Base-by-base conservation (phyloP, 768 basidiomycete species). In the Hydnomerulius pinastri region DNA sequence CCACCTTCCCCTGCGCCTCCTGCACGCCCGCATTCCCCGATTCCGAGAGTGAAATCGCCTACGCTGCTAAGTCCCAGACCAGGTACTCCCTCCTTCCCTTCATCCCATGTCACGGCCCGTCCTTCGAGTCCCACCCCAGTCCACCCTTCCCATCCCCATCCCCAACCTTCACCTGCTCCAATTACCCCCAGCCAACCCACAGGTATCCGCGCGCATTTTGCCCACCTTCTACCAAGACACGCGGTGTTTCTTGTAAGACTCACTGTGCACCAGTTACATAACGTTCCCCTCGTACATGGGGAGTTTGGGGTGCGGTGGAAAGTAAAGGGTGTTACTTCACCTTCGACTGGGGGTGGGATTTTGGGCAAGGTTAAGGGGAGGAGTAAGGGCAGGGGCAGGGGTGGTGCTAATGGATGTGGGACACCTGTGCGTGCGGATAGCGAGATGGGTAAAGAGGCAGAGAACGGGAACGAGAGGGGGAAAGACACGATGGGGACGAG, bases 241-340 rank as follows among this genome's bases (percentile, higher is more conserved):
- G 80, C 86, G 3, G 75, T 79, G 43, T 90, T 91, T 68, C 77
- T 80, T 46, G 79, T 82, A 24, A 72, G 73, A 10, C 61, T 90
- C 35, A 71, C 73, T 17, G 73, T 90, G 32, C 85, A 89, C 68
- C 80, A 88, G 56, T 76, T 91, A 18, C 75, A 79, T 17, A 85
- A 81, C 56, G 83, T 91, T 0, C 89, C 89, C 0, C 79, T 89
- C 50, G 80, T 89, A 28, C 71, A 73, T 35, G 88, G 88, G 54
- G 78, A 87, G 60, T 89, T 90, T 61, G 81, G 74, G 17, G 78
- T 85, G 5, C 73, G 76, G 18, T 90, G 89, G 87, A 85, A 81
- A 66, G 80, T 90, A 68, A 86, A 82, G 72, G 76, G 82, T 55
- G 76, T 74, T 27, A 71, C 69, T 30, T 66, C 75, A 3, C 65